Evolutionary conservation across 1,284 basidiomycete species (phyloP).

Genomic region (Cutaneotrichosporon sp.): DNA sequence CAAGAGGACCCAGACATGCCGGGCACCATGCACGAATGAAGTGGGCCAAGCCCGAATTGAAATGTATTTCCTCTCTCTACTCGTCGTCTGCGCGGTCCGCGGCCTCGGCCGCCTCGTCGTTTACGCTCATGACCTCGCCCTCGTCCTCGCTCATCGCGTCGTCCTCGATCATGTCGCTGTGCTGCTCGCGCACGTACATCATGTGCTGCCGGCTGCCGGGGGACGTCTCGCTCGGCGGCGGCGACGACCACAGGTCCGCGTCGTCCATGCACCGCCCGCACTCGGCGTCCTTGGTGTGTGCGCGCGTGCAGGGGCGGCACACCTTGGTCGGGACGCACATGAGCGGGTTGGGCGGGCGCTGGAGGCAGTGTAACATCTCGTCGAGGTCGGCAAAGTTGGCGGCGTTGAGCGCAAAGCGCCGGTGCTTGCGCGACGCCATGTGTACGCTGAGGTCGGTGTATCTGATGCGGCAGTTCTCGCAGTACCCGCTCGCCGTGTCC

Average conservation of each 20-base stretch:
- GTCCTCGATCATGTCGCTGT: slow-evolving; percentile 5
- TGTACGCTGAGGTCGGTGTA: slow-evolving; percentile 89
- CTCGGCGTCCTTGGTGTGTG: slow-evolving; percentile 24
- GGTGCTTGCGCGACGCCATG: slow-evolving; percentile 71
- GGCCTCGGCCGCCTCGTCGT: slow-evolving; percentile 10
- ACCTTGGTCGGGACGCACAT: slow-evolving; percentile 25
- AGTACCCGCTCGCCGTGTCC: slow-evolving; percentile 84
- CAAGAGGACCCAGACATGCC: background rate
- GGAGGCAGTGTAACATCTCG: slow-evolving; percentile 70
- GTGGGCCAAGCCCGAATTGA: background rate
- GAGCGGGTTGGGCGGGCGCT: slow-evolving; percentile 61
- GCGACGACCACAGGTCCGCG: slow-evolving; percentile 18
- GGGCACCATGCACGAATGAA: slow-evolving; percentile 3
- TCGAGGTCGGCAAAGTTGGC: slow-evolving; percentile 84
- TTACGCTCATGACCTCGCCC: background rate
- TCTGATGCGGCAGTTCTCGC: slow-evolving; percentile 91
- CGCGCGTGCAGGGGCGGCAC: slow-evolving; percentile 27
- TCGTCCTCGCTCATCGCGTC: background rate
- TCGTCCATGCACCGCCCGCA: slow-evolving; percentile 29
- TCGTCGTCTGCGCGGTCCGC: slow-evolving; percentile 3
- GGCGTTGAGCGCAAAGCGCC: slow-evolving; percentile 78
- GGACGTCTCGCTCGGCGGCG: slow-evolving; percentile 13
- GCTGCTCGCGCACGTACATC: background rate
- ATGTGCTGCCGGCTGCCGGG: slow-evolving; percentile 9
- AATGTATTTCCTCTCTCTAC: background rate